A percentile compares a stretch with the other conserved stretches of the same genome.
Conservation (phyloP, 225 moss, liverwort and hornwort genomes). For the Antitrichia curtipendula region DNA sequence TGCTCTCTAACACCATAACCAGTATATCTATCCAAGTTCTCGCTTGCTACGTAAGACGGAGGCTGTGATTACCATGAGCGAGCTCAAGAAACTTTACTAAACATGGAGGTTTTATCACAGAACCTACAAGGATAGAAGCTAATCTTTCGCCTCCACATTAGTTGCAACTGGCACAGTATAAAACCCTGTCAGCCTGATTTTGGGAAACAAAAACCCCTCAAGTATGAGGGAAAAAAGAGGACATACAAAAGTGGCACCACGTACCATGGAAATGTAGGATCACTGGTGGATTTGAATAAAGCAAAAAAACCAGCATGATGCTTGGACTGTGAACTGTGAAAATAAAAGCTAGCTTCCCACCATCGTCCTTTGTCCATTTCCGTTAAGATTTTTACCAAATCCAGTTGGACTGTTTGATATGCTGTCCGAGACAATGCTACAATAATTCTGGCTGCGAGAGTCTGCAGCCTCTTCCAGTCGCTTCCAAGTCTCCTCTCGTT, state of each 20-base stretch:
- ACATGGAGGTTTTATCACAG: background rate
- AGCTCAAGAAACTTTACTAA: background rate
- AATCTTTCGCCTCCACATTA: background rate
- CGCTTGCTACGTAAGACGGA: background rate
- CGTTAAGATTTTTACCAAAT: conserved; percentile 7
- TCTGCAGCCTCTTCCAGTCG: conserved; percentile 21
- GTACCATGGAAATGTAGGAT: background rate
- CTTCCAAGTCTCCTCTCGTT: conserved; percentile 23
- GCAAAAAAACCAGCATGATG: background rate
- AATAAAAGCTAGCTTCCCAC: conserved; percentile 6
- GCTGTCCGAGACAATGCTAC: conserved; percentile 17
- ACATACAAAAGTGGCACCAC: background rate
- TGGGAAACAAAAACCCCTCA: background rate
- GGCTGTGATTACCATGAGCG: background rate
- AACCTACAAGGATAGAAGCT: background rate
- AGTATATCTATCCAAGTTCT: background rate
- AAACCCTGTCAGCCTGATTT: background rate
- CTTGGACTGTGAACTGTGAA: background rate
- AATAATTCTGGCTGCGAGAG: conserved; percentile 13
- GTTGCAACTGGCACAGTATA: background rate
- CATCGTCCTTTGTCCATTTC: conserved; percentile 8
- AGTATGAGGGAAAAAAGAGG: background rate
- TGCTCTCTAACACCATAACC: background rate
- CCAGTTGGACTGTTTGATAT: conserved; percentile 6
- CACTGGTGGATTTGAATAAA: background rate